A percentile compares a stretch with the other conserved stretches of the same genome.
Conservation (phyloP, 768 basidiomycete genomes). For the Boletus reticuloceps region DNA sequence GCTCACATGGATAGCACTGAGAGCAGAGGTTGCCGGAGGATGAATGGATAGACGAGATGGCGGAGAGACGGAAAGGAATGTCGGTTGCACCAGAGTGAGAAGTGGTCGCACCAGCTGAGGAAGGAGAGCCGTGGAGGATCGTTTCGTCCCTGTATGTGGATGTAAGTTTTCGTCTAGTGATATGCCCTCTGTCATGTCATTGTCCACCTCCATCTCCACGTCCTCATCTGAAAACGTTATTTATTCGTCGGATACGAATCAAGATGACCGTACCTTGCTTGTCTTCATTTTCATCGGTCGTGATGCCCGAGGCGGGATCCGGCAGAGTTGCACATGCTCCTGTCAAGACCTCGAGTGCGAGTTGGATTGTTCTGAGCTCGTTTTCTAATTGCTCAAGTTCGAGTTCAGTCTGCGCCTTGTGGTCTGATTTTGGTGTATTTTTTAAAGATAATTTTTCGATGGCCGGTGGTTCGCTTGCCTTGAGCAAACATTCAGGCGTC, state of each 20-base stretch:
- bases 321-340: constrained; percentile 86
- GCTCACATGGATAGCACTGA: constrained; percentile 79
- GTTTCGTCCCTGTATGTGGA: constrained; percentile 24
- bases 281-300: constrained; percentile 33
- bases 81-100: constrained; percentile 69
- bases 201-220: constrained; percentile 40
- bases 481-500: constrained; percentile 1
- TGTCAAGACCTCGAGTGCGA: constrained; percentile 87
- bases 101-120: constrained; percentile 66
- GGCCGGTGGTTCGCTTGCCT: constrained; percentile 48
- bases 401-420: constrained; percentile 64
- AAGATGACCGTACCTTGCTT: constrained; percentile 32
- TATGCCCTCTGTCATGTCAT: constrained; percentile 26
- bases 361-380: constrained; percentile 67
- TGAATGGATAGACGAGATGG: constrained; percentile 66
- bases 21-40: constrained; percentile 84
- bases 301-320: constrained; percentile 54
- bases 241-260: constrained; percentile 12
- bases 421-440: constrained; percentile 70
- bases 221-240: constrained; percentile 44
- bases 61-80: constrained; percentile 79
- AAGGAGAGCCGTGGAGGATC: constrained; percentile 38
- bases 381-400: constrained; percentile 74
- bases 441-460: constrained; percentile 60
- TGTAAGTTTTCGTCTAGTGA: constrained; percentile 21